phyloP scores from a whole-genome alignment of 148 eudicot genomes.

The Polygonum maritimum region DNA sequence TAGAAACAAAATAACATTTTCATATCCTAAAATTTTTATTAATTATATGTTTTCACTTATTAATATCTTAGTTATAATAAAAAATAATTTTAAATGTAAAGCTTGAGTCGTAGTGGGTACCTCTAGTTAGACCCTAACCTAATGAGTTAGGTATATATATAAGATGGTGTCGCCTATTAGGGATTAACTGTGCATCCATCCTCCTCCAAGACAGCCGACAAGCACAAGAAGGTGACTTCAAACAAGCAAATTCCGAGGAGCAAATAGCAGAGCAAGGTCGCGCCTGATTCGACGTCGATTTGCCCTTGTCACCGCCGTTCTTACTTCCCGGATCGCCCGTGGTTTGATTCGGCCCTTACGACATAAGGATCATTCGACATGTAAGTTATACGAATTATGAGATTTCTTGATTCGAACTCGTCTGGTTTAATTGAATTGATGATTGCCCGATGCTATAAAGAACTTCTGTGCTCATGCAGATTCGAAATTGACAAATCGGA shows the following conservation, averaged over 20 bases:
- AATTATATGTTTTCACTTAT: too few relatives aligned
- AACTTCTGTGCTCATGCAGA: neutral
- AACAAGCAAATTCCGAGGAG: neutral
- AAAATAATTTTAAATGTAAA: too few relatives aligned
- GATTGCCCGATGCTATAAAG: neutral
- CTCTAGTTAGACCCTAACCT: neutral
- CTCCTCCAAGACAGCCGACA: neutral
- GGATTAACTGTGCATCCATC: neutral
- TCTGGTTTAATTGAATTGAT: neutral
- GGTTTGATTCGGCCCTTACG: neutral
- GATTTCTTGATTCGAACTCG: neutral
- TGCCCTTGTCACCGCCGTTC: neutral
- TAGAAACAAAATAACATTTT: too few relatives aligned
- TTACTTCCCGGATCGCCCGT: neutral
- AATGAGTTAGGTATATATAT: neutral
- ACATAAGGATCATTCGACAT: neutral
- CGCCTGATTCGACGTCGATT: neutral
- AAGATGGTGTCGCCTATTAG: neutral
- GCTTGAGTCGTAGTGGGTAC: too few relatives aligned
- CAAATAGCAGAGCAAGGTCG: neutral
- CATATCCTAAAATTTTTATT: too few relatives aligned
- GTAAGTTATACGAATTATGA: neutral
- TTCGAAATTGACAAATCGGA: slow-evolving; percentile 3
- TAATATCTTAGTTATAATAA: too few relatives aligned
- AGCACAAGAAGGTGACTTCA: neutral